phyloP scores from a whole-genome alignment of 2,329 filamentous ascomycete genomes.

The Fusarium sp. region DNA sequence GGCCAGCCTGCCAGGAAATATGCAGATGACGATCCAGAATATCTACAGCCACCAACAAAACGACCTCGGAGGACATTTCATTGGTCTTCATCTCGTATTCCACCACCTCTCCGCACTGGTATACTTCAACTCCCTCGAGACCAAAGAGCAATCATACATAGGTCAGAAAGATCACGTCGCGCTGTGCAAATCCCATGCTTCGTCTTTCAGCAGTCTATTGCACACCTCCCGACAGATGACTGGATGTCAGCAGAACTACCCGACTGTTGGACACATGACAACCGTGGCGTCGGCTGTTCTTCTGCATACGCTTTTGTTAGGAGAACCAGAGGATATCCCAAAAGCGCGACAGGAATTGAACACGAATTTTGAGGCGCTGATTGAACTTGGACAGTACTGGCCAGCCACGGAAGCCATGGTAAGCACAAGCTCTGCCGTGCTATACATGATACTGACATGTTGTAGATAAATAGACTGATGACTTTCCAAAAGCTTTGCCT shows the following conservation, averaged over 20 bases:
- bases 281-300: neutral
- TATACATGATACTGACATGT: neutral
- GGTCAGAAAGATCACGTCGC: neutral
- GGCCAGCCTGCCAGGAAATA: neutral
- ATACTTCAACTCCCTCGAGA: slow-evolving; percentile 3
- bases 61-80: neutral
- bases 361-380: neutral
- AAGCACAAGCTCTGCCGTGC: accelerated
- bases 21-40: neutral
- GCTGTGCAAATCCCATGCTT: neutral
- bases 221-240: neutral
- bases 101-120: neutral
- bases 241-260: neutral
- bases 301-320: neutral
- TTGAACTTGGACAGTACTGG: neutral
- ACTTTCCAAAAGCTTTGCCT: neutral
- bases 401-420: neutral
- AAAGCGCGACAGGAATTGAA: neutral
- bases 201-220: neutral
- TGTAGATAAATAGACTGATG: neutral
- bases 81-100: neutral
- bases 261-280: neutral
- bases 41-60: neutral
- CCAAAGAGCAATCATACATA: neutral
- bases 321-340: neutral